A percentile compares a stretch with the other conserved stretches of the same genome.
phyloP scores from a whole-genome alignment of 768 basidiomycete species.

The Calocera viscosa region DNA sequence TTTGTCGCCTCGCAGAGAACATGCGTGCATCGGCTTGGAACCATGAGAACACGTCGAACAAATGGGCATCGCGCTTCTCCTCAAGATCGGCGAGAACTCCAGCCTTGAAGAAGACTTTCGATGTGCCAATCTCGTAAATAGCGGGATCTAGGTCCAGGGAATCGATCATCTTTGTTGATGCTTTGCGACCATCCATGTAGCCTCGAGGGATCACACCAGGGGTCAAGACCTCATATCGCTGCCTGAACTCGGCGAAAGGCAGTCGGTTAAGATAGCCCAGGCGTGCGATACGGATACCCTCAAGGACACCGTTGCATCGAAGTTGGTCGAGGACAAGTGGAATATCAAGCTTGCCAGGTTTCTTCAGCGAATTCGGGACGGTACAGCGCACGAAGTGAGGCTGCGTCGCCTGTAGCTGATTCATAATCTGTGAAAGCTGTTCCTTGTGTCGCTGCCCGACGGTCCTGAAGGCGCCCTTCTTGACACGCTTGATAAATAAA shows the following conservation, averaged over 20 bases:
- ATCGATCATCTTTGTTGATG: slow-evolving; percentile 80
- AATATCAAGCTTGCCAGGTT: slow-evolving; percentile 80
- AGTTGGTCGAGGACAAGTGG: slow-evolving; percentile 93
- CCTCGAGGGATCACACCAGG: slow-evolving; percentile 87
- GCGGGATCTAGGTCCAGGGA: slow-evolving; percentile 76
- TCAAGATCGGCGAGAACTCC: slow-evolving; percentile 93
- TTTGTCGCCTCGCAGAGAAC: slow-evolving; percentile 77
- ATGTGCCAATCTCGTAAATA: slow-evolving; percentile 82
- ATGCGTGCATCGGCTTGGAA: slow-evolving; percentile 77
- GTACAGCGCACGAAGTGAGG: slow-evolving; percentile 98
- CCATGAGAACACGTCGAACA: slow-evolving; percentile 79
- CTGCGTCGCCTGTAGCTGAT: slow-evolving; percentile 81
- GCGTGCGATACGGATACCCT: slow-evolving; percentile 95
- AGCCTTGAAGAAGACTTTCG: slow-evolving; percentile 98
- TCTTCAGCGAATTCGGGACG: slow-evolving; percentile 86
- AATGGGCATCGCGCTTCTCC: slow-evolving; percentile 73
- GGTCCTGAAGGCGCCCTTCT: slow-evolving; percentile 94
- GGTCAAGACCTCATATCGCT: slow-evolving; percentile 90
- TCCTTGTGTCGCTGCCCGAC: slow-evolving; percentile 93
- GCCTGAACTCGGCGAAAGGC: slow-evolving; percentile 93
- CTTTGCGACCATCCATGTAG: slow-evolving; percentile 96
- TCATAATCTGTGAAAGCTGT: slow-evolving; percentile 82
- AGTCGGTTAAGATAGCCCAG: slow-evolving; percentile 94
- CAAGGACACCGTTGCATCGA: slow-evolving; percentile 95
- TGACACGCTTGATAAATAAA: slow-evolving; percentile 75